Evolutionary conservation across 306 rosid genomes (phyloP), one percentile per base, ranked within the genome.

Genomic region (Dicorynia guianensis): DNA sequence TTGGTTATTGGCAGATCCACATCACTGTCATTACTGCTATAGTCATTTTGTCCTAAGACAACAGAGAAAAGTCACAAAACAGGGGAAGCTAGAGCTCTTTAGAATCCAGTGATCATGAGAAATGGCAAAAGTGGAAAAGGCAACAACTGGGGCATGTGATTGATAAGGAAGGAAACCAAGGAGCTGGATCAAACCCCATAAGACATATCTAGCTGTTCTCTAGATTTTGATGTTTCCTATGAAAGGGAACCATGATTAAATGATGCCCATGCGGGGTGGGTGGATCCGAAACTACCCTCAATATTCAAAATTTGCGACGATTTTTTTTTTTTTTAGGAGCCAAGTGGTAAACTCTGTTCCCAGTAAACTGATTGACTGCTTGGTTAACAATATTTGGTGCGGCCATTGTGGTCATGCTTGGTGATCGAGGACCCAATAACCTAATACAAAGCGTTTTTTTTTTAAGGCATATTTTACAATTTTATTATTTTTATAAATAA

Each of bases 201-300:
- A 52, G 79, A 80, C 79, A 43, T 73, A 18, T 34, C 69, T 61
- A 63, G 40, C 55, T 48, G 25, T 35, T 71, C 49, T 75, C 57
- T 71, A 72, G 75, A 20, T 69, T 69, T 72, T 75, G 75, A 17
- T 72, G 82, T 79, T 79, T 81, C 83, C 79, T 57, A 76, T 50
- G 58, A 57, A 66, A 43, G 56, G 3, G 54, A 43, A 19, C 39
- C 55, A n/a, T 25, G 11, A 8, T 34, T 52, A 30, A 11, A 44
- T 25, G 30, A 34, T 34, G 3, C 35, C 14, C 36, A 30, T 39
- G 10, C 7, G 38, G 38, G 9, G 18, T 39, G 38, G 12, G 59
- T 13, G 30, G 47, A 34, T 33, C 15, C 13, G 5, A 50, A 53
- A 67, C n/a, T 59, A 13, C 3, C 10, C 43, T 12, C 0, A 4